These are phyloP conservation scores for Fragilaria crotonensis DNA, from an alignment of 108 stramenopile species.

Conservation along the genomic window DNA sequence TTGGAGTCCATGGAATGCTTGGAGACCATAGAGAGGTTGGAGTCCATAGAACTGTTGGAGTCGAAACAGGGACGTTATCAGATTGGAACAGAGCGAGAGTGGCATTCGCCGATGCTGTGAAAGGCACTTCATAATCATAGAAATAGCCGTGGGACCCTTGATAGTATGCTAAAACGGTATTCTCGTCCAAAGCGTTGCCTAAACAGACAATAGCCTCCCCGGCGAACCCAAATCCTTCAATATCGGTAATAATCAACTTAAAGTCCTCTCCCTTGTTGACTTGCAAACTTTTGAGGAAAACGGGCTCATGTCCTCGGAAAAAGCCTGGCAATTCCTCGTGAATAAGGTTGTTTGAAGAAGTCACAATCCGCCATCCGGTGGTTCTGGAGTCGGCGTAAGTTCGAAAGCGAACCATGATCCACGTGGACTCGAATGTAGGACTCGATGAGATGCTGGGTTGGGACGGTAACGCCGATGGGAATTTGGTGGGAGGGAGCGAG, in stretches of 20 bases:
- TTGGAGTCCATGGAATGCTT: no score
- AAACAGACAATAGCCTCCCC: not conserved
- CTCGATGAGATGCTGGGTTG: not conserved
- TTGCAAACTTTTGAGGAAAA: not conserved
- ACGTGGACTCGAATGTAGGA: not conserved
- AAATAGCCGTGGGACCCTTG: not conserved
- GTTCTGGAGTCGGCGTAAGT: not conserved
- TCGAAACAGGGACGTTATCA: no score
- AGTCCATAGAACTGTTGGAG: no score
- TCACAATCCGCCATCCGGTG: not conserved
- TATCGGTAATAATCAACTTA: not conserved
- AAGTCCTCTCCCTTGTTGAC: not conserved
- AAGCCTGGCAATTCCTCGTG: not conserved
- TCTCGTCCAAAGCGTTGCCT: not conserved
- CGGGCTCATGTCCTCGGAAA: not conserved
- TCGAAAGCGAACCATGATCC: not conserved
- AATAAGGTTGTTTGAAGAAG: not conserved
- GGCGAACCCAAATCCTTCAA: not conserved
- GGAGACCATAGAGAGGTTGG: no score
- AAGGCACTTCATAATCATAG: not conserved
- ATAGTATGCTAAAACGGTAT: not conserved
- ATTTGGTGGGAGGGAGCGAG: not conserved
- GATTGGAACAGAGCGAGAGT: not conserved
- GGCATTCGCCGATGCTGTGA: not conserved
- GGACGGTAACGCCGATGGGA: not conserved